A percentile compares a stretch with the other conserved stretches of the same genome.
Evolutionary conservation across 495 filamentous ascomycete genomes (phyloP).

Genomic region (Lophiotrema nucula): DNA sequence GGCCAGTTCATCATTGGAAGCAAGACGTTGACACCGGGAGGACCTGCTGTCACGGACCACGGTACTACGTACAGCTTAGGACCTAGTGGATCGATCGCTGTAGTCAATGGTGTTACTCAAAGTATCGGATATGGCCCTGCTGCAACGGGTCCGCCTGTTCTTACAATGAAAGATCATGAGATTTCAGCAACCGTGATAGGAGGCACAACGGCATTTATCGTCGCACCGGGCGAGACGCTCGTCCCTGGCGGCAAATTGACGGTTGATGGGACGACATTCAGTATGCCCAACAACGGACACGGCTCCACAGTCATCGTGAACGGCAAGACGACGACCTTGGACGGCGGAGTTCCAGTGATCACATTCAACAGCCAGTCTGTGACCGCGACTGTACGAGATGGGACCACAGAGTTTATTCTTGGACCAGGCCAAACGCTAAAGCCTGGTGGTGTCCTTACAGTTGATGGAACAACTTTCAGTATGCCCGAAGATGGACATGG

Average conservation of each 20-base stretch:
- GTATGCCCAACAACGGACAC: neutral
- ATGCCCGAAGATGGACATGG: conserved; percentile 8
- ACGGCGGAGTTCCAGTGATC: conserved; percentile 19
- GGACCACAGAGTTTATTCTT: conserved; percentile 19
- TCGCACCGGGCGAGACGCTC: conserved; percentile 3
- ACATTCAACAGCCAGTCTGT: conserved; percentile 32
- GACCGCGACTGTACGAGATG: conserved; percentile 25
- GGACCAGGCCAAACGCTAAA: conserved; percentile 10
- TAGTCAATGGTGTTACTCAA: conserved; percentile 29
- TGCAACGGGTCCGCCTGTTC: conserved; percentile 18
- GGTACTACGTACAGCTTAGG: conserved; percentile 26
- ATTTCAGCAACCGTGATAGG: conserved; percentile 33
- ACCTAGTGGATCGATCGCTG: conserved; percentile 29
- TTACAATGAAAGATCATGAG: conserved; percentile 34
- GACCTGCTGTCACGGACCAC: conserved; percentile 16
- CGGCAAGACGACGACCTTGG: neutral
- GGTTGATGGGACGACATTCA: conserved; percentile 23
- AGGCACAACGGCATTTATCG: conserved; percentile 3
- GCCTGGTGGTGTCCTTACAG: conserved; percentile 16
- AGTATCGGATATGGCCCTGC: conserved; percentile 21
- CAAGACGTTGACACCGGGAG: conserved; percentile 24
- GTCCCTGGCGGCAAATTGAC: conserved; percentile 25
- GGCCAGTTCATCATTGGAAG: conserved; percentile 29
- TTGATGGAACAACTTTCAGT: conserved; percentile 12
- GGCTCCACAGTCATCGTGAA: conserved; percentile 10